Evolutionary conservation across 2,329 filamentous ascomycete species (phyloP).

Genomic region (Parastagonospora avenae): DNA sequence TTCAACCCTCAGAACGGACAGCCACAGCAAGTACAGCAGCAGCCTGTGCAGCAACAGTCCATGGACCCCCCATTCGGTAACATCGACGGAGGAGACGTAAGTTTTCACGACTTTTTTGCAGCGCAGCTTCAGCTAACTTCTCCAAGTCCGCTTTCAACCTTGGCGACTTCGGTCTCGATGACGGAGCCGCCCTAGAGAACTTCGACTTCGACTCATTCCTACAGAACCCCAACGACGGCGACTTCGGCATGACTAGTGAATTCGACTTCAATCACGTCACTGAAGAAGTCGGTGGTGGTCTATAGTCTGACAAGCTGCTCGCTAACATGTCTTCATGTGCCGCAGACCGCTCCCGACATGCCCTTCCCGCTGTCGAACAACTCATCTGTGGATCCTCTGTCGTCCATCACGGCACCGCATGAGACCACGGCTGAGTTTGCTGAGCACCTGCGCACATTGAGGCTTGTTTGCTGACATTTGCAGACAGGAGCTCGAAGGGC

Average conservation of each 20-base stretch:
- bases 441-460: neutral
- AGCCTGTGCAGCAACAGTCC: constrained; percentile 35
- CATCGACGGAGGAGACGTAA: constrained; percentile 43
- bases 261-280: constrained; percentile 44
- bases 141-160: constrained; percentile 45
- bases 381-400: too few species aligned
- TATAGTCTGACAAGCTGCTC: constrained; percentile 3
- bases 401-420: too few species aligned
- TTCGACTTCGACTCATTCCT: constrained; percentile 73
- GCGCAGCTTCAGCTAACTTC: constrained; percentile 31
- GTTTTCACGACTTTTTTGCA: constrained; percentile 3
- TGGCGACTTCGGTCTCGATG: constrained; percentile 50
- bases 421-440: neutral
- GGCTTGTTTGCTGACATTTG: constrained; percentile 3
- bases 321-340: constrained; percentile 1
- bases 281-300: constrained; percentile 23
- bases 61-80: constrained; percentile 51
- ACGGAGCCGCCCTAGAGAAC: constrained; percentile 65
- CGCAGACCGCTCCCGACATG: neutral
- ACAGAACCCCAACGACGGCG: constrained; percentile 58
- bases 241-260: constrained; percentile 40
- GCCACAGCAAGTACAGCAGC: constrained; percentile 22
- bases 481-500: neutral
- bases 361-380: too few species aligned
- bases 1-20: constrained; percentile 45